Evolutionary conservation across 2,329 filamentous ascomycete genomes (phyloP).

Genomic region (Hortaea werneckii): DNA sequence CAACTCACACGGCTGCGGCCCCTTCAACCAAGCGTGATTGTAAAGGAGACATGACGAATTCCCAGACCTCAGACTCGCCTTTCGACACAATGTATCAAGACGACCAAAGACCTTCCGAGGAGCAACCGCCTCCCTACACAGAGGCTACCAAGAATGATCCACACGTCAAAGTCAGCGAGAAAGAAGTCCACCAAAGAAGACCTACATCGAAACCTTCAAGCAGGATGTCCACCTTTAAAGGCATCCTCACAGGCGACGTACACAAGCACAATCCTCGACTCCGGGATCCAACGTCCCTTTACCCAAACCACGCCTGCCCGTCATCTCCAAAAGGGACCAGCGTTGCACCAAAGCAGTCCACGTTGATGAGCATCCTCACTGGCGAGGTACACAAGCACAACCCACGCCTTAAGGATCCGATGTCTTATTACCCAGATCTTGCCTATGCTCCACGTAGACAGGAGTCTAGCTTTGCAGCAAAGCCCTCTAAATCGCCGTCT

Average conservation of each 20-base stretch:
- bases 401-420: not conserved
- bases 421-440: not conserved
- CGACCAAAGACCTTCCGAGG: not conserved
- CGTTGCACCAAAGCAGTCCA: not conserved
- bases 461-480: too few relatives aligned
- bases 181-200: not conserved
- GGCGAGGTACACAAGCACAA: constrained; percentile 9
- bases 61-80: too few relatives aligned
- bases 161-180: constrained; percentile 1
- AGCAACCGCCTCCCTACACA: constrained; percentile 7
- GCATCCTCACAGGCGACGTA: constrained; percentile 6
- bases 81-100: not conserved
- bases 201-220: not conserved
- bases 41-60: too few relatives aligned
- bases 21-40: too few relatives aligned
- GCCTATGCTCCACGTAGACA: too few relatives aligned
- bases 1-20: too few relatives aligned
- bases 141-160: constrained; percentile 1
- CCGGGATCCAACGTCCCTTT: not conserved
- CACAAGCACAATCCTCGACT: constrained; percentile 6
- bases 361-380: not conserved
- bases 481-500: too few relatives aligned
- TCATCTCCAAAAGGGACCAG: not conserved
- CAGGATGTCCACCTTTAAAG: constrained; percentile 8
- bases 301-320: not conserved